phyloP scores from a whole-genome alignment of 495 filamentous ascomycete species.

The Xeromyces bisporus region DNA sequence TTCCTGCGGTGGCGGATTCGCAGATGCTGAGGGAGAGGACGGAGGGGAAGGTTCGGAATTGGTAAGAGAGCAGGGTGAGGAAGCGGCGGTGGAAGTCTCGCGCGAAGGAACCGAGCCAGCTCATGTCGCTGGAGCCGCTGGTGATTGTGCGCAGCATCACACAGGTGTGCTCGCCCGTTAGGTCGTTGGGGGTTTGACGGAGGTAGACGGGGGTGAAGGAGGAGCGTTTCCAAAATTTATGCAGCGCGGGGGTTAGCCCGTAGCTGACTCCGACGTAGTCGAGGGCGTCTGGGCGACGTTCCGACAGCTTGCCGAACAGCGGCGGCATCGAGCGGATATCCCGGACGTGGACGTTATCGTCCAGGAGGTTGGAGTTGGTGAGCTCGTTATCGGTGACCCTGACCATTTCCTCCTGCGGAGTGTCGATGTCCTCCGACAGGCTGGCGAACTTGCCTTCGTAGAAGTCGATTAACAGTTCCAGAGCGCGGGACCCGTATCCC shows the following conservation, averaged over 20 bases:
- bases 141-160: slow-evolving; percentile 77
- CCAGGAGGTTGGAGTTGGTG: slow-evolving; percentile 55
- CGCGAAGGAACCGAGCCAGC: slow-evolving; percentile 79
- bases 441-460: slow-evolving; percentile 87
- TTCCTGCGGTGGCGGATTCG: slow-evolving; percentile 65
- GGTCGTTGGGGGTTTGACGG: slow-evolving; percentile 85
- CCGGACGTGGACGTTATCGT: slow-evolving; percentile 77
- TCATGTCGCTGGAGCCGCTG: slow-evolving; percentile 42
- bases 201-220: slow-evolving; percentile 86
- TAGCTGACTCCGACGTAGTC: slow-evolving; percentile 95
- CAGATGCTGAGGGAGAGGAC: slow-evolving; percentile 73
- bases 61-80: slow-evolving; percentile 71
- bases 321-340: slow-evolving; percentile 87
- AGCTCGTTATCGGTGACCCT: slow-evolving; percentile 77
- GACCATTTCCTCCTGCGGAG: slow-evolving; percentile 41
- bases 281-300: slow-evolving; percentile 61
- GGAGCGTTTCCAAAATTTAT: slow-evolving; percentile 90
- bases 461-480: slow-evolving; percentile 76
- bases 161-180: slow-evolving; percentile 94
- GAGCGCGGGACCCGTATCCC: slow-evolving; percentile 84
- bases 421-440: slow-evolving; percentile 45
- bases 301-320: slow-evolving; percentile 74
- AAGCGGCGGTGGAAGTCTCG: slow-evolving; percentile 89
- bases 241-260: slow-evolving; percentile 71
- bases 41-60: slow-evolving; percentile 74